Evolutionary conservation across 2,329 filamentous ascomycete genomes (phyloP), one percentile per base, ranked within the genome.

Genomic region (Fusarium domesticum): DNA sequence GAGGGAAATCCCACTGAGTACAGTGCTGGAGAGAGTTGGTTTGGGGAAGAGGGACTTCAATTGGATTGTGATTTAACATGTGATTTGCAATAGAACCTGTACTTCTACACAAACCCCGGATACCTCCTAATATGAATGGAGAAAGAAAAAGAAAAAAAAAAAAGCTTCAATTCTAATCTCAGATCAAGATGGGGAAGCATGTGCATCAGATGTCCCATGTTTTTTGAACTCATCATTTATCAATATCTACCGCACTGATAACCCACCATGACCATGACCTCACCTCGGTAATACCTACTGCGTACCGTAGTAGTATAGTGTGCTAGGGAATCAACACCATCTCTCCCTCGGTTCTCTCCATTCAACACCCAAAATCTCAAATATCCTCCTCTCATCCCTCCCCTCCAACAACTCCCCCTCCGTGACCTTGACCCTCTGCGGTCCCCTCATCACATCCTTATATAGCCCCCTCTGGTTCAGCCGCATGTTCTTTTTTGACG

Each of bases 401-500:
- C 85, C 84, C 67, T 95, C 90, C 0, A 95, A 65, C 57, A 95
- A 62, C 42, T 75, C 76, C 1, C 88, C 89, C 48, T 85, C 77
- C 2, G 76, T 85, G 25, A 86, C 44, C 69, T 82, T 88, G 44
- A 72, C 69, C 35, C 83, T 64, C 1, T 73, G 70, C 20, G 66
- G 69, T 0, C 80, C 81, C 32, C 83, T 72, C 63, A 87, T 72
- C 2, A 88, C 83, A 63, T 89, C 78, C 56, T 74, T 78, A 58
- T 84, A 96, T 43, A 97, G 64, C 0, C 90, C 92, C 20, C 78
- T 74, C 67, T 96, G 91, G 56, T 96, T 96, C 42, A 97, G 64
- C 39, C 87, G 71, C 88, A 95, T 90, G 0, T 82, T 80, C 68
- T 88, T 93, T 67, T 82, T 89, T 31, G 82, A 80, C 12, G 90